phyloP scores from a whole-genome alignment of 192 early-diverging fungal species.

The Entomortierella parvispora region DNA sequence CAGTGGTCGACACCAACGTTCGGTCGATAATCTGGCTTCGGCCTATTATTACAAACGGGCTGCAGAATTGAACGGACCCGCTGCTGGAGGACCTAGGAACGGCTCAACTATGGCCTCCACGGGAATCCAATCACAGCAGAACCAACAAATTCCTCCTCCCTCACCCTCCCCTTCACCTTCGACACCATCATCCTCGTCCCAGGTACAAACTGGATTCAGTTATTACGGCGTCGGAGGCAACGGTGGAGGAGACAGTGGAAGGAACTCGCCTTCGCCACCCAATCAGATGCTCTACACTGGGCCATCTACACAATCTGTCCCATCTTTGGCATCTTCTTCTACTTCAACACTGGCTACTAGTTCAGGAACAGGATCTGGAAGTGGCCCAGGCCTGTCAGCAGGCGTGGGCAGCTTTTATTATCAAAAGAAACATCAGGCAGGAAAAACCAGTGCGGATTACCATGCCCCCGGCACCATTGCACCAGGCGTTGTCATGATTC shows the following conservation, averaged over 20 bases:
- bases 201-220: conserved; percentile 12
- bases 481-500: no score
- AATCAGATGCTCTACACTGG: background rate
- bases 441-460: no score
- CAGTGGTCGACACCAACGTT: conserved; percentile 31
- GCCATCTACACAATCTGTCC: background rate
- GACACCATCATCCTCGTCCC: background rate
- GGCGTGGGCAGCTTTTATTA: no score
- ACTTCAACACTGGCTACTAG: background rate
- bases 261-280: conserved; percentile 11
- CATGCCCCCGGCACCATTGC: no score
- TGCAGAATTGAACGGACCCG: conserved; percentile 8
- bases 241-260: conserved; percentile 12
- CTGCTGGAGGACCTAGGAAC: no score
- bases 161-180: background rate
- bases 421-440: no score
- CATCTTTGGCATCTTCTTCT: background rate
- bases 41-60: conserved; percentile 38
- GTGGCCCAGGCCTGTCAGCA: no score
- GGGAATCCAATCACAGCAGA: no score
- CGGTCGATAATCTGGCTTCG: conserved; percentile 35
- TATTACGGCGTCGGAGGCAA: conserved; percentile 18
- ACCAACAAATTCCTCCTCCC: background rate
- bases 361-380: no score
- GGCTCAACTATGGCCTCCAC: conserved; percentile 6